Conservation (phyloP, 495 filamentous ascomycete species). For the Neurospora sp. region DNA sequence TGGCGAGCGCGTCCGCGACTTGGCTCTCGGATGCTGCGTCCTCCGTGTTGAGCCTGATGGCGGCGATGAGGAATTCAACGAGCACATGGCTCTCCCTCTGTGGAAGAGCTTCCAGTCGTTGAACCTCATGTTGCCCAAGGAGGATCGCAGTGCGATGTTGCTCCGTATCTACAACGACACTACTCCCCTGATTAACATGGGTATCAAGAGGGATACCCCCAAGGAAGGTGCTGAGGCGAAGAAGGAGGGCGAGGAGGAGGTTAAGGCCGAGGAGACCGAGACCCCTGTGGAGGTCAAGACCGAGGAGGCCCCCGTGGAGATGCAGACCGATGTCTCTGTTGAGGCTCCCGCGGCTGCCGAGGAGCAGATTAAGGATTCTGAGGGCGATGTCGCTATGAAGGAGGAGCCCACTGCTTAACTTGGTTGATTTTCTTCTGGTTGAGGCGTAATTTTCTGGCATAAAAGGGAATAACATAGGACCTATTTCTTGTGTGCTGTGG, state of each 20-base stretch:
- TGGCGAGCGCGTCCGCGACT: slow-evolving; percentile 65
- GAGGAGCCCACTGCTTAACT: background rate
- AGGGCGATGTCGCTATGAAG: background rate
- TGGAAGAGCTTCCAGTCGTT: slow-evolving; percentile 81
- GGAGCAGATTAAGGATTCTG: background rate
- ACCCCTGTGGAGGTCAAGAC: slow-evolving; percentile 4
- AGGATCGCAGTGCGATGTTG: slow-evolving; percentile 87
- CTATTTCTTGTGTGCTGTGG: background rate
- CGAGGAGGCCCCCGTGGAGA: slow-evolving; percentile 4
- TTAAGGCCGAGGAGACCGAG: slow-evolving; percentile 2
- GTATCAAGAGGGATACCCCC: slow-evolving; percentile 34
- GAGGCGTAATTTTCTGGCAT: background rate
- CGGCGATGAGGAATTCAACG: slow-evolving; percentile 59
- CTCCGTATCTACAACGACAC: slow-evolving; percentile 82
- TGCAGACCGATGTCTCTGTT: background rate
- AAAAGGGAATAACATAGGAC: background rate
- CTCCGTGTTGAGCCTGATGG: slow-evolving; percentile 66
- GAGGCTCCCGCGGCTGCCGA: background rate
- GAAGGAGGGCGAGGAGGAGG: slow-evolving; percentile 14
- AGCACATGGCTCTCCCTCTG: slow-evolving; percentile 77
- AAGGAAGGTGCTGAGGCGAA: slow-evolving; percentile 9
- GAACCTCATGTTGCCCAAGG: slow-evolving; percentile 96
- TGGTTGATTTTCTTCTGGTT: background rate
- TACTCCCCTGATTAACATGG: slow-evolving; percentile 55
- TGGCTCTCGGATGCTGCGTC: slow-evolving; percentile 88